These are phyloP conservation scores for Quercus parvula DNA, from an alignment of 306 rosid species.

Conservation along the genomic window DNA sequence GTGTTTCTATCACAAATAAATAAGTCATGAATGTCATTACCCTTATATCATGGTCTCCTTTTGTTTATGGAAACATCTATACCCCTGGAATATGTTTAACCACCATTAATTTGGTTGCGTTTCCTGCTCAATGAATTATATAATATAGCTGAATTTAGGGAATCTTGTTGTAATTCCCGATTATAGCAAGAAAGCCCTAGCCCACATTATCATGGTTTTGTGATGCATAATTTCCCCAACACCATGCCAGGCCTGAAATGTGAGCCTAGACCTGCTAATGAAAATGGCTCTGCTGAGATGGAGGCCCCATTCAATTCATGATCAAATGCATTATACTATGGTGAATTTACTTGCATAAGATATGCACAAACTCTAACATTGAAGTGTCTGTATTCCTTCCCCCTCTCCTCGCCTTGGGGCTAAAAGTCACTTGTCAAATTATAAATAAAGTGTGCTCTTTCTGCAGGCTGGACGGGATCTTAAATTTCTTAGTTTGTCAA, in stretches of 20 bases:
- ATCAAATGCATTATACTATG: neutral
- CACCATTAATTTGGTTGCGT: neutral
- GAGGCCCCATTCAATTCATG: neutral
- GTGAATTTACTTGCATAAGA: neutral
- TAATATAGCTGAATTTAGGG: neutral
- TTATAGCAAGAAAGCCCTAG: neutral
- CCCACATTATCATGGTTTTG: neutral
- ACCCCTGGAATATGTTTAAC: neutral
- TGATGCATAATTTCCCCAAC: neutral
- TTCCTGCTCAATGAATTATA: neutral
- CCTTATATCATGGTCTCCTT: neutral
- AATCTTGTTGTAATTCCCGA: neutral
- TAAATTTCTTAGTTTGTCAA: constrained; percentile 66
- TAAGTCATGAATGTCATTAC: neutral
- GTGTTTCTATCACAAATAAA: neutral
- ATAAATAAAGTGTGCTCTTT: neutral
- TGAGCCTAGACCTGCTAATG: neutral
- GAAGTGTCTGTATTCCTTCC: no score
- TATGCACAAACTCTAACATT: neutral
- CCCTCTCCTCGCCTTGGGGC: no score
- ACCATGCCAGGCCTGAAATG: neutral
- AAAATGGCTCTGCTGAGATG: neutral
- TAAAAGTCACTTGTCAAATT: no score
- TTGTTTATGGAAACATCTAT: neutral
- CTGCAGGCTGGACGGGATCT: constrained; percentile 94